Evolutionary conservation across 768 basidiomycete genomes (phyloP).

Genomic region (Galerina marginata): DNA sequence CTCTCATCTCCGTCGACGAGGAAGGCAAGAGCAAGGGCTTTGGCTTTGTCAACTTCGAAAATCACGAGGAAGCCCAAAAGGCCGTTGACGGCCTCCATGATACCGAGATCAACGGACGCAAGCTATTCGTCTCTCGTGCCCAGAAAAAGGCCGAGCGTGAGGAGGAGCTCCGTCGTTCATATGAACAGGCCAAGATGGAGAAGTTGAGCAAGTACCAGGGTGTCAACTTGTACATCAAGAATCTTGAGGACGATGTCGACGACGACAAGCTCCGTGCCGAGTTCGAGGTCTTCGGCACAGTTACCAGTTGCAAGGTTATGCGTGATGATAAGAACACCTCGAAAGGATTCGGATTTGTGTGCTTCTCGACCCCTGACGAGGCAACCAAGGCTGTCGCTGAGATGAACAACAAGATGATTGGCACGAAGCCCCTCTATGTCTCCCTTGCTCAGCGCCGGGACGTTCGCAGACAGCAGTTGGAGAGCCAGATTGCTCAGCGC

Average conservation of each 20-base stretch:
- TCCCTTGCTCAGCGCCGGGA: slow-evolving; percentile 98
- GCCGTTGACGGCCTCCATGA: slow-evolving; percentile 94
- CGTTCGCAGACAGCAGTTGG: slow-evolving; percentile 96
- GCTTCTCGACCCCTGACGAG: slow-evolving; percentile 97
- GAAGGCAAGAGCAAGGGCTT: slow-evolving; percentile 95
- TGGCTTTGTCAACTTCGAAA: slow-evolving; percentile 96
- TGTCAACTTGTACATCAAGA: slow-evolving; percentile 99
- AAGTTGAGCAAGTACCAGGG: slow-evolving; percentile 98
- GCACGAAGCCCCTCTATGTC: slow-evolving; percentile 97
- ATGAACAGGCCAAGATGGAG: slow-evolving; percentile 97
- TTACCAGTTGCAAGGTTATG: slow-evolving; percentile 99
- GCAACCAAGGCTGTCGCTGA: slow-evolving; percentile 99
- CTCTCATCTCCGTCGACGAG: slow-evolving; percentile 83
- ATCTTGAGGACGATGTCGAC: slow-evolving; percentile 96
- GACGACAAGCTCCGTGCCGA: slow-evolving; percentile 96
- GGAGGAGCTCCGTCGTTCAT: slow-evolving; percentile 91
- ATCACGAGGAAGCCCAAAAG: slow-evolving; percentile 88
- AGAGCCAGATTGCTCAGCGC: slow-evolving; percentile 98
- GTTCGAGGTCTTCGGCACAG: slow-evolving; percentile 95
- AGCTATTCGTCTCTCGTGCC: slow-evolving; percentile 93
- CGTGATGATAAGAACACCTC: slow-evolving; percentile 92
- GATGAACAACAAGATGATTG: slow-evolving; percentile 99
- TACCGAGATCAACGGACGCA: slow-evolving; percentile 80
- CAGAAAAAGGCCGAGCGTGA: slow-evolving; percentile 99
- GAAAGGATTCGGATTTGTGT: slow-evolving; percentile 98